These are phyloP conservation scores for Whalleya microplaca DNA, from an alignment of 2,329 filamentous ascomycete genomes.

Conservation along the genomic window DNA sequence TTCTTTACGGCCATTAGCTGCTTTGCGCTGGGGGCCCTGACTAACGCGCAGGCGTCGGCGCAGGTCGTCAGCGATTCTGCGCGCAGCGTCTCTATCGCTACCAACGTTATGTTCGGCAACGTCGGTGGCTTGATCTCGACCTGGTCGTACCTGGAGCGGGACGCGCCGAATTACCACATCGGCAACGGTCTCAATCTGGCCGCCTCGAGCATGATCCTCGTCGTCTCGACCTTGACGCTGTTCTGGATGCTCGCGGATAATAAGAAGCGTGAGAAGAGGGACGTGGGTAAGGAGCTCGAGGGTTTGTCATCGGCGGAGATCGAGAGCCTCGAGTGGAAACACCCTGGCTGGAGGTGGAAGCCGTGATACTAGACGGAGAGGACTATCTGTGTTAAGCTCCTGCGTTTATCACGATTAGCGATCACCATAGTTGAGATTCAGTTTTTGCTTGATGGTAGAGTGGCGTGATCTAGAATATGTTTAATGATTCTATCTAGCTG, in stretches of 20 bases:
- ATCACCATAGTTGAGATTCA: too few relatives aligned
- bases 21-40: slow-evolving; percentile 66
- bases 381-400: too few relatives aligned
- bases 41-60: slow-evolving; percentile 68
- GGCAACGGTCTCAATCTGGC: slow-evolving; percentile 73
- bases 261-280: slow-evolving; percentile 51
- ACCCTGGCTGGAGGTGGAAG: slow-evolving; percentile 65
- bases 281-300: slow-evolving; percentile 56
- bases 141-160: slow-evolving; percentile 66
- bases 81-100: slow-evolving; percentile 67
- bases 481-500: not conserved
- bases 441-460: too few relatives aligned
- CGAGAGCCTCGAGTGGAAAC: slow-evolving; percentile 63
- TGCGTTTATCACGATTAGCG: too few relatives aligned
- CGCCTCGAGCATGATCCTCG: slow-evolving; percentile 54
- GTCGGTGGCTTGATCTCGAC: slow-evolving; percentile 70
- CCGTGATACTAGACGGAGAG: slow-evolving; percentile 34
- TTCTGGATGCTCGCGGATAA: slow-evolving; percentile 67
- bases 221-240: slow-evolving; percentile 52
- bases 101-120: slow-evolving; percentile 73
- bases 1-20: slow-evolving; percentile 70
- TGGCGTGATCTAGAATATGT: too few relatives aligned
- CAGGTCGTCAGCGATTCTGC: slow-evolving; percentile 75
- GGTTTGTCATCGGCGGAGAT: slow-evolving; percentile 53
- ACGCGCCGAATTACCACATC: slow-evolving; percentile 69